These are phyloP conservation scores for Claviceps paspali DNA, from an alignment of 2,329 filamentous ascomycete genomes.

Conservation along the genomic window DNA sequence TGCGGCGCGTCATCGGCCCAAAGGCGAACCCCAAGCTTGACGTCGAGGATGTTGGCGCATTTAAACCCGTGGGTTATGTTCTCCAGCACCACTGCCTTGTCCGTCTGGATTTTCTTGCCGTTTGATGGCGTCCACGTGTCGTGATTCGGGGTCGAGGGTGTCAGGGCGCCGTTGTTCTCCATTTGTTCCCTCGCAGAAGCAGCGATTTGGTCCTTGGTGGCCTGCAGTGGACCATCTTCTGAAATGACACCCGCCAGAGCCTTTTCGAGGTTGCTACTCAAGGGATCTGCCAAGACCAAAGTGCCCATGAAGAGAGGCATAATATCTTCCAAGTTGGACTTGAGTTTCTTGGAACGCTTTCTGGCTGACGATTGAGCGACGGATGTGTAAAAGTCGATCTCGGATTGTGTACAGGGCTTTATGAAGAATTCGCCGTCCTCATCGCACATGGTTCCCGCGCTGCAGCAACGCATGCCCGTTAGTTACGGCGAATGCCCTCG, in stretches of 20 bases:
- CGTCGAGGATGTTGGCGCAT: constrained; percentile 77
- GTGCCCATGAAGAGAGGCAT: constrained; percentile 81
- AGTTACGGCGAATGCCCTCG: background rate
- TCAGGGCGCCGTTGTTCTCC: constrained; percentile 9
- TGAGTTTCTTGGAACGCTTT: constrained; percentile 34
- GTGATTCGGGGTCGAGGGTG: constrained; percentile 7
- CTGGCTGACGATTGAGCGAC: constrained; percentile 41
- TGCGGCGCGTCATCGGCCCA: constrained; percentile 62
- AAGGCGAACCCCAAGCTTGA: constrained; percentile 75
- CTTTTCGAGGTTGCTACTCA: constrained; percentile 33
- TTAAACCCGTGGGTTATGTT: constrained; percentile 72
- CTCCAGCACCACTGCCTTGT: constrained; percentile 68
- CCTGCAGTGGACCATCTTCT: constrained; percentile 17
- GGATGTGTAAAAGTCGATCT: constrained; percentile 66
- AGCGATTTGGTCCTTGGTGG: constrained; percentile 18
- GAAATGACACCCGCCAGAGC: constrained; percentile 28
- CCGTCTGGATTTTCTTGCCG: constrained; percentile 52
- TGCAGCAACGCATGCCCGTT: constrained; percentile 20
- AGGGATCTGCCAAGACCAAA: constrained; percentile 48
- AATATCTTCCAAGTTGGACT: constrained; percentile 50
- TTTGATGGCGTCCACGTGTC: constrained; percentile 33
- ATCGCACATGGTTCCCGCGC: constrained; percentile 82
- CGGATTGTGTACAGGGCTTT: constrained; percentile 77
- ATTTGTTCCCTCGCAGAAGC: constrained; percentile 19
- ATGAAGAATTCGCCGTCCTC: constrained; percentile 73